A percentile compares a stretch with the other conserved stretches of the same genome.
phyloP scores from a whole-genome alignment of 2,329 filamentous ascomycete species.

The Drechslerella stenobrocha region DNA sequence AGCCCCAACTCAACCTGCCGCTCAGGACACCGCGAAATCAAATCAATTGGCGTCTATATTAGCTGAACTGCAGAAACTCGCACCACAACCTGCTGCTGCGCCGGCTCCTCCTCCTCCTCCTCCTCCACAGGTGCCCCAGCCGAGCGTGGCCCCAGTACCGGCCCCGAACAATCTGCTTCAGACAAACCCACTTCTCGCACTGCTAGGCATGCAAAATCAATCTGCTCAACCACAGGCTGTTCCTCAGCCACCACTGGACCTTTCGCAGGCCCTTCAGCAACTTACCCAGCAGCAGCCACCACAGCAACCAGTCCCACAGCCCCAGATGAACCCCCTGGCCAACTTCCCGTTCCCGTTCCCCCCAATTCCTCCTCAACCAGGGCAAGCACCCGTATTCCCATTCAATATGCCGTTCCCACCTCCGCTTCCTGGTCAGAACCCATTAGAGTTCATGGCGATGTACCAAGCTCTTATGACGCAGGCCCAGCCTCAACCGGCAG shows the following conservation, averaged over 20 bases:
- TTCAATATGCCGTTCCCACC: conserved; percentile 46
- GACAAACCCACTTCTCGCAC: conserved; percentile 30
- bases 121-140: conserved; percentile 19
- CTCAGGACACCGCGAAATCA: conserved; percentile 22
- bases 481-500: conserved; percentile 3
- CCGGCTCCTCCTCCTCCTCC: conserved; percentile 9
- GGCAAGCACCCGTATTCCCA: conserved; percentile 34
- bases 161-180: conserved; percentile 24
- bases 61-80: conserved; percentile 33
- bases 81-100: conserved; percentile 12
- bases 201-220: conserved; percentile 32
- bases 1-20: conserved; percentile 9
- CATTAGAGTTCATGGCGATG: conserved; percentile 44
- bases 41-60: conserved; percentile 36
- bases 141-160: conserved; percentile 11
- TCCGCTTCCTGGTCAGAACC: conserved; percentile 34
- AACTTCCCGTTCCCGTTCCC: conserved; percentile 33
- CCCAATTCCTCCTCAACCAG: conserved; percentile 30
- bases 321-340: conserved; percentile 26
- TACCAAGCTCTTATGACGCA: conserved; percentile 37
- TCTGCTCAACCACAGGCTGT: conserved; percentile 20
- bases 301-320: conserved; percentile 3
- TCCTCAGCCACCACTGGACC: conserved; percentile 21
- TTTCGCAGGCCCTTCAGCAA: conserved; percentile 28
- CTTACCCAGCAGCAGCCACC: conserved; percentile 18